phyloP scores from a whole-genome alignment of 108 stramenopile species.

The Conticribra weissflogii region DNA sequence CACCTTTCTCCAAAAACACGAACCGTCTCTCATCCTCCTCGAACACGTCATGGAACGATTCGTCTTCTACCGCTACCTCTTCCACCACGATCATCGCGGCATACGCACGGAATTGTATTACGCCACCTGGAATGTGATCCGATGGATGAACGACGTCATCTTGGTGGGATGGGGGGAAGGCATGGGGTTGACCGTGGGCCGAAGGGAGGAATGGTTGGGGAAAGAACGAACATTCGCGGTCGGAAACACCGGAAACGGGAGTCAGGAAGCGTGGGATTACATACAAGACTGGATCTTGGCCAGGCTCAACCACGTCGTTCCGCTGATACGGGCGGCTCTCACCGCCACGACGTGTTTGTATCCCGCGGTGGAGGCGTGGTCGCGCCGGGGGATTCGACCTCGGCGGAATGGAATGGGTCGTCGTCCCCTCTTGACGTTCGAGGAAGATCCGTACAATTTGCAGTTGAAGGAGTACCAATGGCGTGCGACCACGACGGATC shows the following conservation, averaged over 20 bases:
- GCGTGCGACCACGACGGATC: conserved; percentile 12
- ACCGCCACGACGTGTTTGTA: conserved; percentile 46
- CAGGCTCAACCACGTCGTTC: conserved; percentile 16
- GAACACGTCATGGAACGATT: conserved; percentile 41
- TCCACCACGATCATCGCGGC: conserved; percentile 25
- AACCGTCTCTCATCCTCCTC: conserved; percentile 28
- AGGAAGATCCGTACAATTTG: neutral
- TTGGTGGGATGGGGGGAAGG: conserved; percentile 41
- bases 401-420: neutral
- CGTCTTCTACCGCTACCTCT: conserved; percentile 29
- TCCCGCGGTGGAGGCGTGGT: conserved; percentile 44
- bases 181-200: conserved; percentile 41
- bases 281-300: conserved; percentile 6
- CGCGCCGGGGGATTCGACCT: conserved; percentile 7
- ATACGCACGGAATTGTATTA: conserved; percentile 39
- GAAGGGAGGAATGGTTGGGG: conserved; percentile 32
- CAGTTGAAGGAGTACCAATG: neutral
- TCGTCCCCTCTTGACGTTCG: neutral
- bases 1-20: conserved; percentile 29
- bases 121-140: conserved; percentile 37
- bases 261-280: too few relatives aligned
- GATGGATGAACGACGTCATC: conserved; percentile 41
- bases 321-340: conserved; percentile 27
- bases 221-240: too few relatives aligned
- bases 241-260: too few relatives aligned